Base-by-base conservation (phyloP, 306 rosid genomes). In the Cucurbita argyrosperma region DNA sequence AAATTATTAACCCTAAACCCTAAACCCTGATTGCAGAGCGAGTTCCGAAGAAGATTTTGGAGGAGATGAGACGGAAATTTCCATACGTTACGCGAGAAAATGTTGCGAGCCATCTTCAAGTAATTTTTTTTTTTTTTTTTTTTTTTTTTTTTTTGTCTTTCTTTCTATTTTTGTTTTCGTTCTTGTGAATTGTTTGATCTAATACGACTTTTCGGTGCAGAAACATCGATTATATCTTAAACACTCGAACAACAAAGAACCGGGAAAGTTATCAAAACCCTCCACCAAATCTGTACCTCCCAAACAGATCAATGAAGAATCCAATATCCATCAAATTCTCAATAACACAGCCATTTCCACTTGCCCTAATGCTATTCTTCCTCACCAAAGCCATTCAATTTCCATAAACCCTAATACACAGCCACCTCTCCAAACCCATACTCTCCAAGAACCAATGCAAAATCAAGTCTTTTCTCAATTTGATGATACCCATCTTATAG, bases 41-140 rank as follows among this genome's bases (percentile, higher is more conserved):
- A 42, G 42, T 45, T 55, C 77, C 78, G 5, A 78, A 35, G 52
- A 73, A n/a, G 46, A 64, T 78, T 8, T 54, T 55, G 51, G 78
- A 53, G 23, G 3, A 10, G 0, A 63, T 79, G 81, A 30, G 3
- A 14, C 2, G 8, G 7, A 43, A 50, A 18, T 45, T 3, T 18
- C 4, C 50, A 4, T 13, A 64, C 64, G 12, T 79, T 39, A 73
- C 77, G 1, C 54, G 78, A 43, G 77, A 73, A 72, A 72, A 79
- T 14, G 11, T 79, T 54, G 78, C 81, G 0, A 79, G 81, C 74
- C 81, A 79, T 52, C 81, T 79, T 23, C 81, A 79, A 74, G 81
- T 78, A 26, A 15, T 6, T 16, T 8, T 8, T 3, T 6, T 3
- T n/a, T n/a, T n/a, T n/a, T n/a, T n/a, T n/a, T n/a, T n/a, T n/a